phyloP scores from a whole-genome alignment of 2,329 filamentous ascomycete species.

The Dothistroma septosporum region DNA sequence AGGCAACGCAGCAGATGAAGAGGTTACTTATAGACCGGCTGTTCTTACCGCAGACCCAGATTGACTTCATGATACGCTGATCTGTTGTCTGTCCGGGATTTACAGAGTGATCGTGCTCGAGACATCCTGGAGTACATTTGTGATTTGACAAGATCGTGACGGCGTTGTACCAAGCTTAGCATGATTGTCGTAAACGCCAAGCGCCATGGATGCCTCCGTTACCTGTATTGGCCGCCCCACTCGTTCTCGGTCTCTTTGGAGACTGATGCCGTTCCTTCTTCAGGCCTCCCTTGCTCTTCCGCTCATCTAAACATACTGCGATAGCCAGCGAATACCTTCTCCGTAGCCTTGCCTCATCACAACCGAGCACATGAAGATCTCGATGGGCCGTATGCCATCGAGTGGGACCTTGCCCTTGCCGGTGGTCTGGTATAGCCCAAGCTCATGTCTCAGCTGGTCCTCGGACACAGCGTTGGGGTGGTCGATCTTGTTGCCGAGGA shows the following conservation, averaged over 20 bases:
- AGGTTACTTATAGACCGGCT: too few species aligned
- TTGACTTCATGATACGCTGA: too few species aligned
- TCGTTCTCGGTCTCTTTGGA: background rate
- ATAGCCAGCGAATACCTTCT: conserved; percentile 83
- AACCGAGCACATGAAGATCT: conserved; percentile 98
- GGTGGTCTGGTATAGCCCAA: conserved; percentile 90
- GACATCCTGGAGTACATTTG: background rate
- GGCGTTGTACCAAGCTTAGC: background rate
- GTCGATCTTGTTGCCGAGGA: conserved; percentile 99
- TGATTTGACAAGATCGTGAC: background rate
- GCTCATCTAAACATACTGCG: conserved; percentile 73
- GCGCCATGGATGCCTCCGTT: background rate
- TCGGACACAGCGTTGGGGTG: conserved; percentile 93
- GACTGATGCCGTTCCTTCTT: too few species aligned
- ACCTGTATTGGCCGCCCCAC: background rate
- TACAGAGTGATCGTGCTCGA: background rate
- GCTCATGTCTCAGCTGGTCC: conserved; percentile 86
- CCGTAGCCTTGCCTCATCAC: conserved; percentile 95
- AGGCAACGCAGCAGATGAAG: too few species aligned
- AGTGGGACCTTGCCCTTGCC: conserved; percentile 92
- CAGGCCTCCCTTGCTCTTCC: background rate
- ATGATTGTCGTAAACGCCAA: background rate
- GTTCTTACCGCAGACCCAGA: too few species aligned
- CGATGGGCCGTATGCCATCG: conserved; percentile 89
- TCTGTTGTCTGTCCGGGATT: too few species aligned